Base-by-base conservation (phyloP, 768 basidiomycete species). In the Cystofilobasidium capitatum region DNA sequence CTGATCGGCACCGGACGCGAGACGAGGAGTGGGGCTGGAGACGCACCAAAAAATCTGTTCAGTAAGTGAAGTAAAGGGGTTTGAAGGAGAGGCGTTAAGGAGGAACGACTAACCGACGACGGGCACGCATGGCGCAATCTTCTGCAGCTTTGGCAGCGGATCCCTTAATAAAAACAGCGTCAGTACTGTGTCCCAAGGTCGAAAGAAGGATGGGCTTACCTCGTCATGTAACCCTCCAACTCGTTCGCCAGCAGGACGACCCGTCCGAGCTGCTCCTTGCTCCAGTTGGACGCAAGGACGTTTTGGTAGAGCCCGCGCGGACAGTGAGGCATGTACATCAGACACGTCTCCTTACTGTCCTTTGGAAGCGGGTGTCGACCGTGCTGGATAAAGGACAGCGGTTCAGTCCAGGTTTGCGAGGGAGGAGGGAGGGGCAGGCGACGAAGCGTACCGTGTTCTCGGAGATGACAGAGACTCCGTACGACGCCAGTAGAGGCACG, bases 301-400 rank as follows among this genome's bases (percentile, higher is more conserved):
- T 66, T 66, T 3, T 66, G 65, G 29, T 66, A 66, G 1, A 66
- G 49, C 4, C 33, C 44, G 10, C 65, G 57, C 31, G 65, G 65
- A 24, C 65, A 66, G 47, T 66, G 65, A 17, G 65, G 65, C 65
- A 66, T 66, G 49, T 66, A 66, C 33, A 66, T 17, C 4, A 51
- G 44, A 0, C 42, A 59, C 3, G 47, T 49, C 16, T 42, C 42
- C 0, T 58, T 20, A 1, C 31, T 3, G 17, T 59, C 58, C 16
- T 31, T 24, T 1, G 65, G 58, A 2, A 66, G 35, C n/a, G 65
- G 65, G 37, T 66, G 45, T 10, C 45, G 65, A 12, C 65, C 65
- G 59, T 66, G 58, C 65, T 66, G 58, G 2, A 39, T 4, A 10
- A 17, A 13, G 7, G 51, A 40, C 37, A 40, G 40, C 40, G 16